Base-by-base conservation (phyloP, 805 yeast genomes). In the Candida silvatica region DNA sequence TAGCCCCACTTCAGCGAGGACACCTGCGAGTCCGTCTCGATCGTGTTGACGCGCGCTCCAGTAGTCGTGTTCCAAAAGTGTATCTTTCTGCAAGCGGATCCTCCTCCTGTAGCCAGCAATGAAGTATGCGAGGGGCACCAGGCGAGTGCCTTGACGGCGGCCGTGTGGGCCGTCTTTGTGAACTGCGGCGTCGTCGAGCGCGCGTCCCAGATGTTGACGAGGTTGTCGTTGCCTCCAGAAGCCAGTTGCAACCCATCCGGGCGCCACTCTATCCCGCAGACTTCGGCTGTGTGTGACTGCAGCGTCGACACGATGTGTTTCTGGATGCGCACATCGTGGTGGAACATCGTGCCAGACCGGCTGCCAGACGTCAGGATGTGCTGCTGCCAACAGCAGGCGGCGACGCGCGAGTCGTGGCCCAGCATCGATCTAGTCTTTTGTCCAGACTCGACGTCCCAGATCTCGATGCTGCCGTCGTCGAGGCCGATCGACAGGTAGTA, bases 61-160 rank as follows among this genome's bases (percentile, higher is more conserved):
- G 94, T 84, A 15, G 84, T 74, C 3, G 96, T 76, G 58, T 92
- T 92, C 97, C 97, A 92, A 59, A 92, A 85, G 59, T 90, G 90
- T 39, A 90, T 83, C 31, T 79, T 73, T 52, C 77, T 80, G 59
- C 92, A 97, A 22, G 83, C 72, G 9, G 94, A 80, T 12, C 98
- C 98, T 35, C 98, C 98, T 5, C 97, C 98, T 3, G 96, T 81
- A n/a, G 97, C 97, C 35, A 90, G 66, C 36, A 88, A 59, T 40
- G 82, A 80, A 20, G 62, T 63, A 47, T 85, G 90, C 54, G 80
- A 80, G 2, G 97, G 97, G 52, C 94, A 82, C 96, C 97, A 90
- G 6, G 90, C 77, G 32, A 92, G 57, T 2, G 97, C 97, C 59
- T 92, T 92, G 4, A 90, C 95, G 1, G 97, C 97, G 0, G 97